Conservation (phyloP, 2,329 filamentous ascomycete species). For the Coleophoma cylindrospora region DNA sequence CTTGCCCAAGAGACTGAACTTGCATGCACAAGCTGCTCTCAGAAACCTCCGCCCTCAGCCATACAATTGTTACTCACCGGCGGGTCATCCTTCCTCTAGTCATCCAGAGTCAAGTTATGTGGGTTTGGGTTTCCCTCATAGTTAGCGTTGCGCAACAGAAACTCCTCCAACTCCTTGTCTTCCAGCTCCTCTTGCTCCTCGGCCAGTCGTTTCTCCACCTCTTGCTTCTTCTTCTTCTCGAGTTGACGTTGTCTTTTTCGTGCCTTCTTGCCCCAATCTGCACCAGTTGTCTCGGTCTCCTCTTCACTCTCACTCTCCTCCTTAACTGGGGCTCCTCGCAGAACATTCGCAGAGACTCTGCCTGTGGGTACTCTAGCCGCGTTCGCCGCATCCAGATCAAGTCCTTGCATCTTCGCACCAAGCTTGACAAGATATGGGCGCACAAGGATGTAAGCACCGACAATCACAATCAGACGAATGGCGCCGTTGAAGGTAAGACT, state of each 20-base stretch:
- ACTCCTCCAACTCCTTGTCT: constrained; percentile 72
- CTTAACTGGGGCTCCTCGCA: constrained; percentile 47
- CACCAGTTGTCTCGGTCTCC: constrained; percentile 28
- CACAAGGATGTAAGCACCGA: constrained; percentile 68
- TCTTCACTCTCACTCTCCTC: constrained; percentile 47
- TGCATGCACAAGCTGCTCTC: no score
- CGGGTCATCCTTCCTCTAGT: neutral
- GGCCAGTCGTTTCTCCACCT: constrained; percentile 47
- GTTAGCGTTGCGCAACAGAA: constrained; percentile 40
- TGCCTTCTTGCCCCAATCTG: constrained; percentile 65
- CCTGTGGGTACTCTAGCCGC: constrained; percentile 30
- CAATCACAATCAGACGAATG: constrained; percentile 66
- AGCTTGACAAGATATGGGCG: constrained; percentile 70
- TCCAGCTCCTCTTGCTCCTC: constrained; percentile 59
- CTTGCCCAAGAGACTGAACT: no score
- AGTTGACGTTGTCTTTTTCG: constrained; percentile 63
- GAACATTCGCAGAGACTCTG: constrained; percentile 58
- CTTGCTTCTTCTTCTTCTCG: constrained; percentile 60
- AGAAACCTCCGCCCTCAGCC: neutral
- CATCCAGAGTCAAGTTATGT: neutral
- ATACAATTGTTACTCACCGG: neutral
- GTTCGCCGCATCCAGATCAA: constrained; percentile 55
- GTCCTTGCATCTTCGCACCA: constrained; percentile 57
- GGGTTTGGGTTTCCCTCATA: constrained; percentile 1
- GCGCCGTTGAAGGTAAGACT: constrained; percentile 47